phyloP scores from a whole-genome alignment of 2,329 filamentous ascomycete genomes.

The Drechslerella stenobrocha region DNA sequence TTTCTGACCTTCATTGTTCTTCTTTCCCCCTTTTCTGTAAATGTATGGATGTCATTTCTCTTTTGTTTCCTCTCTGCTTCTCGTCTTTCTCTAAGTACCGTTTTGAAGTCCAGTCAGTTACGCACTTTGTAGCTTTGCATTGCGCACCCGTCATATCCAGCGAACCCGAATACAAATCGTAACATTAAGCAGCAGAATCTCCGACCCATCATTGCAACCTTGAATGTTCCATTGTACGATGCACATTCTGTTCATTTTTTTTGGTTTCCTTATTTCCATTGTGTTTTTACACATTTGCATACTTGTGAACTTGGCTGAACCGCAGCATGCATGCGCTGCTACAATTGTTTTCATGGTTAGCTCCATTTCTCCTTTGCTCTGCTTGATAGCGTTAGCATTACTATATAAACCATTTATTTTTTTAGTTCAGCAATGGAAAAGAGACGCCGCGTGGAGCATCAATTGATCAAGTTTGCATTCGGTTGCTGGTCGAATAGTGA shows the following conservation, averaged over 20 bases:
- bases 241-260: slow-evolving; percentile 13
- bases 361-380: not conserved
- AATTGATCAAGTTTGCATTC: not conserved
- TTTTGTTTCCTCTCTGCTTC: slow-evolving; percentile 2
- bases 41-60: slow-evolving; percentile 18
- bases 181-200: slow-evolving; percentile 11
- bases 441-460: not conserved
- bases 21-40: slow-evolving; percentile 12
- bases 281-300: slow-evolving; percentile 3
- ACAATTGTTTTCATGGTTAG: not conserved
- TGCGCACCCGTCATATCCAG: slow-evolving; percentile 2
- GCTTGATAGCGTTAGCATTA: slow-evolving; percentile 7
- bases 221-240: slow-evolving; percentile 23
- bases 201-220: slow-evolving; percentile 1
- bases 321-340: not conserved
- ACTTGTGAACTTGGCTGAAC: not conserved
- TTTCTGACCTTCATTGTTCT: slow-evolving; percentile 9
- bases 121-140: slow-evolving; percentile 6
- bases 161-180: slow-evolving; percentile 10
- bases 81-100: not conserved
- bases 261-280: slow-evolving; percentile 10
- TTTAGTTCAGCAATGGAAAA: not conserved
- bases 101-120: slow-evolving; percentile 7
- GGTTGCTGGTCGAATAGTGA: not conserved
- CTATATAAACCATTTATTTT: slow-evolving; percentile 3